phyloP scores from a whole-genome alignment of 768 basidiomycete genomes.

The Boletus speciosus region DNA sequence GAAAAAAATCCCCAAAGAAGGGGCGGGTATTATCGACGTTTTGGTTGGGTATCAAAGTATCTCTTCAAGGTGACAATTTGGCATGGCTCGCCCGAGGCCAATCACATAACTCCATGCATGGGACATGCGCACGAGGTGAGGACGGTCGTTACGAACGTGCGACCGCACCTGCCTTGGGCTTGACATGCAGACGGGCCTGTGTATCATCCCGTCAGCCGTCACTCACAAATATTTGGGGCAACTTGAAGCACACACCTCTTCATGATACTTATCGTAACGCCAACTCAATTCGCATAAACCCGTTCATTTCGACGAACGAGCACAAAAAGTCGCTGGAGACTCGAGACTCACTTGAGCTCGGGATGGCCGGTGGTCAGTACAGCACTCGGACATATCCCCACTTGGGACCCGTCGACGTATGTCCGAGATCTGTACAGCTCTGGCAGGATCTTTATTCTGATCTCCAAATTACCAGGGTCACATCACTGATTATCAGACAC shows the following conservation, averaged over 20 bases:
- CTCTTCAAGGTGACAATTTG: neutral
- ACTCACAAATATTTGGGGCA: neutral
- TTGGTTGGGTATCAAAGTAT: neutral
- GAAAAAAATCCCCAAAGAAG: neutral
- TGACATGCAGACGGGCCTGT: neutral
- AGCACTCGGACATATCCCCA: neutral
- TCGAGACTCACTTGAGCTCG: no score
- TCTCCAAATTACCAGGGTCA: no score
- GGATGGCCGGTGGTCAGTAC: no score
- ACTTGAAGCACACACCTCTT: neutral
- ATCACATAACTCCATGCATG: neutral
- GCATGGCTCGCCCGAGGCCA: neutral
- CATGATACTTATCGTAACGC: neutral
- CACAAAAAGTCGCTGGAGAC: no score
- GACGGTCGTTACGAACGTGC: slow-evolving; percentile 3
- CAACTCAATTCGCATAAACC: neutral
- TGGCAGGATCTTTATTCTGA: no score
- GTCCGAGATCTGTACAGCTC: no score
- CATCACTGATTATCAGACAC: neutral
- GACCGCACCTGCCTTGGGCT: neutral
- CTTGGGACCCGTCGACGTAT: no score
- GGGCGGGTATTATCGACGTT: no score
- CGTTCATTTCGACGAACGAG: no score
- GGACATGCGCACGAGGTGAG: slow-evolving; percentile 6
- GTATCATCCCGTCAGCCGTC: neutral